Base-by-base conservation (phyloP, 2,329 filamentous ascomycete species). In the Beauveria asiatica region DNA sequence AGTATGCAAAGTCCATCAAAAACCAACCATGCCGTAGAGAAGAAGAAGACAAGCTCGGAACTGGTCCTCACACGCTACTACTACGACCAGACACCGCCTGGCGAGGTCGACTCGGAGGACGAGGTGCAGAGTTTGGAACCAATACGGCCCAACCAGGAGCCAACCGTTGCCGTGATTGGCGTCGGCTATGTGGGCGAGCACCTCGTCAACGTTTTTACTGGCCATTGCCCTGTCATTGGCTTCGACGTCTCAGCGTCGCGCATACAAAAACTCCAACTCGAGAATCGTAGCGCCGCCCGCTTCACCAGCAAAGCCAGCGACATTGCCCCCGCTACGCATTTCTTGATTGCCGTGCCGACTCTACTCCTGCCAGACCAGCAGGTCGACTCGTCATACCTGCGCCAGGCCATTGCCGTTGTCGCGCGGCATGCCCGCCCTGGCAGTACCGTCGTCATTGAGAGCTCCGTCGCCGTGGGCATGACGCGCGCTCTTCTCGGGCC, bases 381-480 rank as follows among this genome's bases (percentile, higher is more conserved):
- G 3, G 74, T 82, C 61, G 76, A 82, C 63, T 73, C 76, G 1
- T 77, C 78, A 1, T 78, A 75, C 63, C 68, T 82, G 5, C 67
- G 70, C 19, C 76, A 70, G 52, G 79, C 80, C 1, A 67, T 82
- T 21, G 64, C 65, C 16, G 73, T 73, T 4, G 75, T 82, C 10
- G 67, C 69, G 3, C 66, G 65, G 16, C 69, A 78, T 45, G 79
- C 75, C 5, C 71, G 75, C 1, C 70, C 68, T 3, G 79, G 79
- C 3, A 73, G 75, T 0, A 77, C 75, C 7, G 74, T 82, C 6
- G 77, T 83, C 27, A 75, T 83, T 27, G 80, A 83, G 64, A 80
- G 77, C 62, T 80, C 78, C 1, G 80, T 83, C 21, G 76, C 79
- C 10, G 77, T 83, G 10, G 80, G 80, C 21, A 83, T 80, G 76